Evolutionary conservation across 148 eudicot genomes (phyloP), one percentile per base, ranked within the genome.

Genomic region (Agrostemma githago): DNA sequence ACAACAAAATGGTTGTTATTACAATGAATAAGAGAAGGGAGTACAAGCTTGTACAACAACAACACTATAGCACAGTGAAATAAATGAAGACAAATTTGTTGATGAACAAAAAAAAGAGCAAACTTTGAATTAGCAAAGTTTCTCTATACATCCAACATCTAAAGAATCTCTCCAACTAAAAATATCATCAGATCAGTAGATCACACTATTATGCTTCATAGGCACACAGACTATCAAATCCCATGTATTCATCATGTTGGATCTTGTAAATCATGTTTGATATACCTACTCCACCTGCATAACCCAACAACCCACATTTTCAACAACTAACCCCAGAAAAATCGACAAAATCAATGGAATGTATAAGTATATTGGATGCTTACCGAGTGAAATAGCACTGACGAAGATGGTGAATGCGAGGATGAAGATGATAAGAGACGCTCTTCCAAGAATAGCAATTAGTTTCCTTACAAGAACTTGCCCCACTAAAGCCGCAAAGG

Each of bases 351-450:
- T 19, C 43, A 8, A 57, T 19, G 6, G 21, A 2, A 38, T 20
- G 12, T 16, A 65, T 3, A 19, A 19, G 20, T 39, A 0, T 15
- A 15, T 57, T 14, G 12, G 4, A 48, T n/a, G 72, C 79, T 79
- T 72, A 80, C 96, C 96, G 70, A 90, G 84, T 54, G 86, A 85
- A 73, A 90, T 74, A 8, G 96, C 92, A 60, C 92, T 90, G 59
- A 82, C 78, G 34, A 85, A 82, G 7, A 90, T 88, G 17, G 88
- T 88, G 79, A 83, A 85, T 71, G 92, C 80, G 65, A 90, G 68
- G 64, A 88, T 88, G 68, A 90, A 90, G 78, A 90, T 85, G 64
- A 90, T 90, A 6, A 86, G 78, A 42, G 96, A 90, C 2, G 87
- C 91, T 76, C 95, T 85, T 70, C 89, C 86, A 8, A 90, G 78